Base-by-base conservation (phyloP, 345 rosid genomes). In the Citrus reticulata region DNA sequence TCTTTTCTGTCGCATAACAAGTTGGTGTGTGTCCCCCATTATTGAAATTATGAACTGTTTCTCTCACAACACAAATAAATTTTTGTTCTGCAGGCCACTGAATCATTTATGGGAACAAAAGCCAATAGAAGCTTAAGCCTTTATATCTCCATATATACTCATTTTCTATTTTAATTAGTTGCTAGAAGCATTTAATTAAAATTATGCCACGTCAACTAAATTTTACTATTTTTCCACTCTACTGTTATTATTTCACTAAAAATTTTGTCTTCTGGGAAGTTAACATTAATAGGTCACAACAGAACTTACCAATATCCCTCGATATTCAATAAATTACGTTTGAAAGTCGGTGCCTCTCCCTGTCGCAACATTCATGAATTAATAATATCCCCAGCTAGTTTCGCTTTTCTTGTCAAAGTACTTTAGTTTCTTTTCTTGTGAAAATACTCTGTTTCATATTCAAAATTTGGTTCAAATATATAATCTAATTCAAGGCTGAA, bases 71-170 rank as follows among this genome's bases (percentile, higher is more conserved):
- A 70, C 30, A 68, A 39, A 16, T 39, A 68, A 68, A 24, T 10
- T 39, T n/a, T 68, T 16, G 10, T n/a, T 58, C 73, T 5, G 7
- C 58, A 7, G 57, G 37, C 66, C 37, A 29, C 20, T 11, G 71
- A 49, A 8, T 74, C 78, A 63, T 75, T 46, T 20, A 75, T 75
- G 58, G 34, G 24, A 75, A 29, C 60, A 11, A 63, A 75, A 75
- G 70, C 9, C 9, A 54, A 9, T 16, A 24, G 11, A 46, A 29
- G 61, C 20, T 51, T 70, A 29, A 22, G 10, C 30, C 34, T 32
- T 9, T 58, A 7, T n/a, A 29, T 27, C 42, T 34, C 11, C 70
- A 17, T 42, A 35, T 5, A 35, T 35, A 13, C 25, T 22, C 6
- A 39, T n/a, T 22, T 22, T 34, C 69, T 65, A 65, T 19, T 32